Evolutionary conservation across 2,329 filamentous ascomycete species (phyloP).

Genomic region (Tympanopsis confertula): DNA sequence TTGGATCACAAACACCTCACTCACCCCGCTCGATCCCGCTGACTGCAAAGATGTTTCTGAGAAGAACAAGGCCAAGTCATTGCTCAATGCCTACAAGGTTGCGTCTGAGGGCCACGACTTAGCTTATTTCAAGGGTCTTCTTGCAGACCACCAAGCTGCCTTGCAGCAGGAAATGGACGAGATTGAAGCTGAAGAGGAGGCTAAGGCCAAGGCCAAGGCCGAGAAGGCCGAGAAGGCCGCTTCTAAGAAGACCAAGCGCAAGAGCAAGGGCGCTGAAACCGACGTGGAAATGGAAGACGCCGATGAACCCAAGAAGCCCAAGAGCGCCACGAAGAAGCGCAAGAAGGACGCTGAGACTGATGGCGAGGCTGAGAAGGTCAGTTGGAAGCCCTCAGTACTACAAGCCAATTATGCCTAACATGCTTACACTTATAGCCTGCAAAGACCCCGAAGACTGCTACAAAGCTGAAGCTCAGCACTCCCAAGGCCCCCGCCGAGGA

Average conservation of each 20-base stretch:
- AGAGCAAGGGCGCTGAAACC: conserved; percentile 40
- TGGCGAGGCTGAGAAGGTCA: conserved; percentile 1
- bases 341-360: conserved; percentile 1
- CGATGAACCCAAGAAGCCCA: conserved; percentile 52
- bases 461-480: conserved; percentile 38
- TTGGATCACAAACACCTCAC: conserved; percentile 78
- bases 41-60: conserved; percentile 58
- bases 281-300: conserved; percentile 51
- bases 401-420: no score
- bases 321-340: conserved; percentile 45
- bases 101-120: conserved; percentile 70
- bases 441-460: conserved; percentile 58
- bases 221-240: conserved; percentile 32
- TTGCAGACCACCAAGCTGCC: conserved; percentile 33
- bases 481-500: conserved; percentile 11
- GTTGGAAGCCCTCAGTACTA: neutral
- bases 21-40: conserved; percentile 66
- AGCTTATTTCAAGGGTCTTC: conserved; percentile 70
- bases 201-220: conserved; percentile 28
- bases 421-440: conserved; percentile 21
- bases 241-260: conserved; percentile 30
- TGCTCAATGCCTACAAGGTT: conserved; percentile 69
- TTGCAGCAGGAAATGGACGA: conserved; percentile 55
- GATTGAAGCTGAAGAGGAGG: conserved; percentile 35
- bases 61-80: conserved; percentile 68